Conservation (phyloP, 305 asterid species). For the Ilex paraguariensis region DNA sequence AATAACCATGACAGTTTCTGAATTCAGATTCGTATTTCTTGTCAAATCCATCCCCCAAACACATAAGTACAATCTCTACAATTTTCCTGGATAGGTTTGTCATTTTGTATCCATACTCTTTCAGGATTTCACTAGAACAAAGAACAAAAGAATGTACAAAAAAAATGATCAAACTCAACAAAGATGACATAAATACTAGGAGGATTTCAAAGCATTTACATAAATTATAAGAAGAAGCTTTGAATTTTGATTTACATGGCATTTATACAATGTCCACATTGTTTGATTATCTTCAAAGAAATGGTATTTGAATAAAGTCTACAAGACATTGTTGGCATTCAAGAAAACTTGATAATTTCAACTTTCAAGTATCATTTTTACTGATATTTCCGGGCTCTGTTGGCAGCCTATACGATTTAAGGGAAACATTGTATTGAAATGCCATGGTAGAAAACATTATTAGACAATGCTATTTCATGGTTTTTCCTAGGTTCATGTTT, state of each 20-base stretch:
- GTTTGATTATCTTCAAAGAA: background rate
- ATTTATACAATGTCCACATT: too few relatives aligned
- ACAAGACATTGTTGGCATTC: background rate
- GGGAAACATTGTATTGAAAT: too few relatives aligned
- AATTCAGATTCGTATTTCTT: slow-evolving; percentile 41
- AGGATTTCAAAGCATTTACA: background rate
- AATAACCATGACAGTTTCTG: slow-evolving; percentile 57
- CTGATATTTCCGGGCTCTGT: background rate
- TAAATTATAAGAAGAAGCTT: too few relatives aligned
- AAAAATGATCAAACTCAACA: background rate
- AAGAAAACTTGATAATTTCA: too few relatives aligned
- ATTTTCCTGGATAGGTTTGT: slow-evolving; percentile 39
- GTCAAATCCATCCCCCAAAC: slow-evolving; percentile 34
- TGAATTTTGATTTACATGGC: too few relatives aligned
- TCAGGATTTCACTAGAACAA: slow-evolving; percentile 32
- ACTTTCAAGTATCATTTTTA: background rate
- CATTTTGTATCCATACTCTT: slow-evolving; percentile 63
- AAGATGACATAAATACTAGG: background rate
- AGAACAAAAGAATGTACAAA: background rate
- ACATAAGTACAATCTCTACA: slow-evolving; percentile 39
- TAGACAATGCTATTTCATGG: background rate
- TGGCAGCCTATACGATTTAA: background rate
- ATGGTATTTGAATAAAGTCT: background rate
- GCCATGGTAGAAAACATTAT: background rate
- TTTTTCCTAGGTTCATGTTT: background rate